Percentiles rank a stretch among this genome's conserved stretches.
Evolutionary conservation across 1,284 basidiomycete species (phyloP).

Genomic region (Wallemia ichthyophaga): DNA sequence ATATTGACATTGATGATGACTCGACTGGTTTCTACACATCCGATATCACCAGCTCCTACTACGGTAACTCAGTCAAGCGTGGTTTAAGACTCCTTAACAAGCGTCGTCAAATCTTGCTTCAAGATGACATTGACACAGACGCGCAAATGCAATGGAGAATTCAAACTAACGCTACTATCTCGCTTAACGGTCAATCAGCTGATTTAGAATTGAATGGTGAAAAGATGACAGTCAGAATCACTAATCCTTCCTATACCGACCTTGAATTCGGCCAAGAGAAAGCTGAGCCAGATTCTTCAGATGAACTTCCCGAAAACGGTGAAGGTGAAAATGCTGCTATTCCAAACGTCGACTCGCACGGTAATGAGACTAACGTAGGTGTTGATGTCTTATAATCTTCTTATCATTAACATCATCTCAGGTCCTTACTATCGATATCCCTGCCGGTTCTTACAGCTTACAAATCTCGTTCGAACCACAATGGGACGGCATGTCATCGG

Average conservation of each 20-base stretch:
- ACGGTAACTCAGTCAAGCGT: constrained; percentile 40
- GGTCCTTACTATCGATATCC: constrained; percentile 29
- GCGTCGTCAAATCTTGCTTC: constrained; percentile 65
- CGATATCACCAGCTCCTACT: constrained; percentile 54
- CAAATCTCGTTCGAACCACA: constrained; percentile 64
- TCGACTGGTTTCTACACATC: constrained; percentile 61
- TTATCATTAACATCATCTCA: constrained; percentile 39
- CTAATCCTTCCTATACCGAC: constrained; percentile 9
- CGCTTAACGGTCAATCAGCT: constrained; percentile 6
- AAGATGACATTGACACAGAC: constrained; percentile 44
- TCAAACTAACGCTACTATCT: constrained; percentile 57
- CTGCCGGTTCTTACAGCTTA: constrained; percentile 29
- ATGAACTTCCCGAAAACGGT: constrained; percentile 22
- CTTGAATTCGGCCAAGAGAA: constrained; percentile 16
- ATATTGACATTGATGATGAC: constrained; percentile 23
- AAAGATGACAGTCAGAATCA: not conserved
- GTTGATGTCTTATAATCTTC: constrained; percentile 3
- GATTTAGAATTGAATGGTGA: not conserved
- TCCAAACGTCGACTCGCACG: constrained; percentile 38
- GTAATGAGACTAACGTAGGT: not conserved
- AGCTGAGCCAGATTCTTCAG: constrained; percentile 30
- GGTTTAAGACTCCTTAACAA: constrained; percentile 64
- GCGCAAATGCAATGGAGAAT: constrained; percentile 53
- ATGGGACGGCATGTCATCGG: constrained; percentile 30
- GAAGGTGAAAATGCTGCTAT: constrained; percentile 24